phyloP scores from a whole-genome alignment of 2,329 filamentous ascomycete genomes.

The Penicillium sp. region DNA sequence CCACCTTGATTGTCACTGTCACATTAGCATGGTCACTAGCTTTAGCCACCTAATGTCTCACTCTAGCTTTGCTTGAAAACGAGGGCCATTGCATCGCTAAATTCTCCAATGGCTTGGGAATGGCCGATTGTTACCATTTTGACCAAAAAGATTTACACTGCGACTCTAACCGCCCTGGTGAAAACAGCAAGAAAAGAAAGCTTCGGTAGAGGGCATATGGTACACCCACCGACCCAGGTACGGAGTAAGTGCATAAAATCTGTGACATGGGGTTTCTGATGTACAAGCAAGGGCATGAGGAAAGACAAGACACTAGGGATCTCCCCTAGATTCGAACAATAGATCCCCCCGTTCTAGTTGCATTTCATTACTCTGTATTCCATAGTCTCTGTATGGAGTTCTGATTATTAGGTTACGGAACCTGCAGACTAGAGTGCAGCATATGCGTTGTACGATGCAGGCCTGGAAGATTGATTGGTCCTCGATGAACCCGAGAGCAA shows the following conservation, averaged over 20 bases:
- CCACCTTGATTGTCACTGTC: too few relatives aligned
- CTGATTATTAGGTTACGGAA: background rate
- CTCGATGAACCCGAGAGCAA: conserved; percentile 1
- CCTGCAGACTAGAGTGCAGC: background rate
- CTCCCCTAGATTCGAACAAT: conserved; percentile 10
- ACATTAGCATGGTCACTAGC: background rate
- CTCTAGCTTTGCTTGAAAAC: background rate
- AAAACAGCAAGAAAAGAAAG: too few relatives aligned
- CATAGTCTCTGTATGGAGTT: background rate
- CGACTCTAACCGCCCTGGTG: background rate
- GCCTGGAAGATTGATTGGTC: background rate
- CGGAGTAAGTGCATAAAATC: conserved; percentile 9
- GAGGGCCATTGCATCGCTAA: too few relatives aligned
- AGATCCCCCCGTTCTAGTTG: background rate
- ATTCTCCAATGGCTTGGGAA: background rate
- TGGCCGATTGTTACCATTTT: background rate
- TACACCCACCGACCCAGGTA: background rate
- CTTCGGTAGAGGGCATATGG: background rate
- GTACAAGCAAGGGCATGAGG: conserved; percentile 5
- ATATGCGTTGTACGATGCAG: background rate
- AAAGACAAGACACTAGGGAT: background rate
- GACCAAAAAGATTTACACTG: background rate
- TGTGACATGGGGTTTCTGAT: conserved; percentile 7
- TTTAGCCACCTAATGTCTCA: background rate
- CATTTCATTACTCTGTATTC: background rate